Conservation (phyloP, 2,329 filamentous ascomycete genomes). For the Apiospora saccharicola region DNA sequence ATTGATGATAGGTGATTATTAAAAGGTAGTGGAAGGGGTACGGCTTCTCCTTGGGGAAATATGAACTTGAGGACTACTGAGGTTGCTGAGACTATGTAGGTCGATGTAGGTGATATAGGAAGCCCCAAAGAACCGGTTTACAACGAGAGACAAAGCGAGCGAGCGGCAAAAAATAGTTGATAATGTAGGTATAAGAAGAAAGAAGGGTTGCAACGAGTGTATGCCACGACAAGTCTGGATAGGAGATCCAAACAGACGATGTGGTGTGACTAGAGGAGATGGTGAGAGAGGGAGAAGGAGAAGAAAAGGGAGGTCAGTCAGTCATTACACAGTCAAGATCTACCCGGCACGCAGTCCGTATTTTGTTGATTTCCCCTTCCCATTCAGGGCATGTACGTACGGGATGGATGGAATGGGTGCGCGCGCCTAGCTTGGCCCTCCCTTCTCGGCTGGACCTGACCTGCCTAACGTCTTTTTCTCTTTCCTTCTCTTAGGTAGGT, state of each 20-base stretch:
- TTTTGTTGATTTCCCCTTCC: conserved; percentile 13
- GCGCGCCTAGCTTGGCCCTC: conserved; percentile 10
- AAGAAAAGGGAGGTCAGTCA: neutral
- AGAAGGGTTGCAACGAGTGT: neutral
- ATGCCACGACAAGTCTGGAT: neutral
- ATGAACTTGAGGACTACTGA: neutral
- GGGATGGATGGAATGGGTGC: conserved; percentile 6
- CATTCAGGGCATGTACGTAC: neutral
- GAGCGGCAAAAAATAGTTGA: conserved; percentile 7
- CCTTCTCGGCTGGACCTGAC: conserved; percentile 8
- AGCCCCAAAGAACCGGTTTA: neutral
- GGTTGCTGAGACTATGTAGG: conserved; percentile 22
- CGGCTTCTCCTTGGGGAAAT: neutral
- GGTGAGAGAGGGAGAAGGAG: neutral
- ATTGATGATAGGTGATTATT: neutral
- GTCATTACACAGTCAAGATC: neutral
- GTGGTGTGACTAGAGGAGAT: neutral
- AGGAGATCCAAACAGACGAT: conserved; percentile 7
- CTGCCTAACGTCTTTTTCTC: conserved; percentile 4
- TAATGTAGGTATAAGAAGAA: conserved; percentile 9
- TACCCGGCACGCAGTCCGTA: neutral
- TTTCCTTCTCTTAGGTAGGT: neutral
- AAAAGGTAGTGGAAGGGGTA: neutral
- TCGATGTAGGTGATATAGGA: conserved; percentile 21
- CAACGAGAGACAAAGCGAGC: conserved; percentile 21